Base-by-base conservation (phyloP, 129 eudicot species). In the Centaurea solstitialis region DNA sequence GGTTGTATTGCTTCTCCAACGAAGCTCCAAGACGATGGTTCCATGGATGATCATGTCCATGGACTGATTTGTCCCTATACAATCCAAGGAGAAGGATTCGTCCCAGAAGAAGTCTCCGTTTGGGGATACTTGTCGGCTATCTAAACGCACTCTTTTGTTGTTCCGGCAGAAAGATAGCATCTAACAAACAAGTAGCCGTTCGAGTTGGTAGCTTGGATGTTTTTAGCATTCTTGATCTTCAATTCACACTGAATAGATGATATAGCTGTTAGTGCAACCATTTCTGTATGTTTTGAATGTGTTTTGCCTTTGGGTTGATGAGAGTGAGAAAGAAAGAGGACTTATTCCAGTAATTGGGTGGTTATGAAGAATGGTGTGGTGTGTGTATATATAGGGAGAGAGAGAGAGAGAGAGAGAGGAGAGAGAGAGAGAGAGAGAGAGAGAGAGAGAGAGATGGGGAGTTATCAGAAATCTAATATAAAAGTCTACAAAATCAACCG, bases 81-180 rank as follows among this genome's bases (percentile, higher is more conserved):
- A 90, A 17, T 87, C 85, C 18, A 90, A 35, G 0, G 91, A 82
- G n/a, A 87, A 85, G 30, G 78, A 62, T 9, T 87, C 83, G 66
- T 90, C 65, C 91, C 91, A 89, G 21, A 26, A 17, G 5, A 80
- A 26, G 66, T 82, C 64, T 7, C 85, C 40, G 1, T 73, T 22
- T 20, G 91, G 66, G 75, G 59, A 47, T 18, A 47, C 59, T 47
- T 12, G 59, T 47, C 59, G 18, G 59, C 59, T 47, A 47, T 47
- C 59, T 6, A 47, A 12, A 12, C 59, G 59, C 17, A 47, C 59
- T 18, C 59, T 47, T 47, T 47, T 47, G 59, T 47, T 4, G 18
- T 47, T 47, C 59, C 59, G 1, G 59, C 6, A 12, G 59, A 47
- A 12, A 47, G 59, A 47, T 47, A 47, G 6, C 59, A 47, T 47